Conservation (phyloP, 2,329 filamentous ascomycete genomes). For the Claviceps monticola region DNA sequence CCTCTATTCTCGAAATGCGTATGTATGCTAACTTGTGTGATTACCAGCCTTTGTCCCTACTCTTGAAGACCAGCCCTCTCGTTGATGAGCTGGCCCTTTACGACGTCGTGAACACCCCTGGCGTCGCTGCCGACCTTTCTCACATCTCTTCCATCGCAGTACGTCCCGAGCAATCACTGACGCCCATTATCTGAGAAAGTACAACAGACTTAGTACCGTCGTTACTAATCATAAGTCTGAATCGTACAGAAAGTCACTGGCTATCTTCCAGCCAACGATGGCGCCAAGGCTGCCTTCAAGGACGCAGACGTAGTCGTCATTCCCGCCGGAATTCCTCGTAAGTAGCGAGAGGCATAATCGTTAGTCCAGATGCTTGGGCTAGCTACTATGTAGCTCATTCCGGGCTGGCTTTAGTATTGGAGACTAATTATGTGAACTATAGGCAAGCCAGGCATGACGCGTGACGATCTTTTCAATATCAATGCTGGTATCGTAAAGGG, state of each 20-base stretch:
- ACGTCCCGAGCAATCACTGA: conserved; percentile 15
- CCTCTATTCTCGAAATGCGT: not conserved
- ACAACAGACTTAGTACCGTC: not conserved
- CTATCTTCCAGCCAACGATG: conserved; percentile 75
- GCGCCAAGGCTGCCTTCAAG: conserved; percentile 76
- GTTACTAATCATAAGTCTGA: conserved; percentile 3
- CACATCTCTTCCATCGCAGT: conserved; percentile 89
- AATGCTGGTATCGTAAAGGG: conserved; percentile 97
- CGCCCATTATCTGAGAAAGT: not conserved
- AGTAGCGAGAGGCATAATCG: conserved; percentile 17
- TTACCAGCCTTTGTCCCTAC: conserved; percentile 76
- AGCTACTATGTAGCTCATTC: not conserved
- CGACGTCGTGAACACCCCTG: conserved; percentile 98
- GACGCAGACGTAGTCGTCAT: conserved; percentile 94
- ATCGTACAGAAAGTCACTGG: conserved; percentile 61
- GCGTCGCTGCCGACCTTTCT: conserved; percentile 89
- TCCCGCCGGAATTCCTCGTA: conserved; percentile 94
- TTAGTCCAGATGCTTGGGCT: not conserved
- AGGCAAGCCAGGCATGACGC: conserved; percentile 99
- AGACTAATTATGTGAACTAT: conserved; percentile 3
- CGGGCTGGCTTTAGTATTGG: not conserved
- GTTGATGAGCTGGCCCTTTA: conserved; percentile 91
- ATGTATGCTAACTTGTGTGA: conserved; percentile 12
- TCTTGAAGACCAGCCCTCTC: conserved; percentile 80
- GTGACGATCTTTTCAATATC: conserved; percentile 99